Base-by-base conservation (phyloP, 2,329 filamentous ascomycete genomes). In the Hypocreales sp. region DNA sequence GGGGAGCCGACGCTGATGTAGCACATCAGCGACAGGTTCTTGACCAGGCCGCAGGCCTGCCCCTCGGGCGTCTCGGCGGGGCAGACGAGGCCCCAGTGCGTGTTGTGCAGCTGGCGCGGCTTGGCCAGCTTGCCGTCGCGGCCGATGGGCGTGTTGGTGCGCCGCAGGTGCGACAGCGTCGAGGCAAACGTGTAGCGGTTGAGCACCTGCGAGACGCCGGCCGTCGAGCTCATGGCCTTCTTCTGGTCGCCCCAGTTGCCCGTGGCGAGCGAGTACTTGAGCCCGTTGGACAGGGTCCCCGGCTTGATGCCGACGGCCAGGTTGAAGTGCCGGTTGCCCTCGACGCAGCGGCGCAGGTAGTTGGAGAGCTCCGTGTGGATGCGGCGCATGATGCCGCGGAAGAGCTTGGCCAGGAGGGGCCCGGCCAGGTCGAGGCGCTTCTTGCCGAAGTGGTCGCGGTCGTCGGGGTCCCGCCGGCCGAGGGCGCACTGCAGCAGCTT, bases 171-270 rank as follows among this genome's bases (percentile, higher is more conserved):
- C 12, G 90, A 98, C 23, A 98, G 58, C 0, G 87, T 95, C 22
- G 92, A 98, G 11, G 90, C 76, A 47, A 94, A 98, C 1, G 92
- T 95, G 51, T 95, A 98, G 50, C 90, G 74, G 60, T 94, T 98
- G 45, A 98, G 59, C 56, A 98, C 92, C 57, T 98, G 90, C 25
- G 87, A 95, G 25, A 98, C 90, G 65, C 90, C 92, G 25, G 90
- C 90, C 37, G 92, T 95, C 2, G 86, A 82, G 41, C 79, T 87
- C 42, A 81, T 80, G 13, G 90, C 86, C 62, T 95, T 98, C 68
- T 95, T 98, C 61, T 98, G 90, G 40, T 98, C 90, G 46, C 90
- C 92, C 92, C 90, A 98, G 56, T 98, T 98, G 39, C 90, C 90
- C 10, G 90, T 98, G 15, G 90, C 87, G 35, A 98, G 64, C 28